Conservation (phyloP, 805 yeast species). For the Saccharomycopsis capsularis region DNA sequence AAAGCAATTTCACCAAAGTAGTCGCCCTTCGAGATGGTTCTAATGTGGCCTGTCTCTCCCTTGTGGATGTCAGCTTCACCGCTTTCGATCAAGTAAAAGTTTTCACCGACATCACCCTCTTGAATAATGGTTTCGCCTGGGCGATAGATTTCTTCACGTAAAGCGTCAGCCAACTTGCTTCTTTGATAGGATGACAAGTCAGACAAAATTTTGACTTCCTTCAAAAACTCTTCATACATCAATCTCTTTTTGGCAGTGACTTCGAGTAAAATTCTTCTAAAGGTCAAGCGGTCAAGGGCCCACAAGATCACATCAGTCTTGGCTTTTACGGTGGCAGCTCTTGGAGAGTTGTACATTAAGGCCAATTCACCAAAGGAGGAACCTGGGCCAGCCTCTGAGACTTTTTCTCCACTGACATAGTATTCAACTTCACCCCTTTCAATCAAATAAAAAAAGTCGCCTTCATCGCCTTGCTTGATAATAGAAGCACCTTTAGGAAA, state of each 20-base stretch:
- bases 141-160: conserved; percentile 66
- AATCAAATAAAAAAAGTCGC: conserved; percentile 83
- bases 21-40: conserved; percentile 66
- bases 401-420: conserved; percentile 56
- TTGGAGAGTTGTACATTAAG: conserved; percentile 92
- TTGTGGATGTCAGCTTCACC: conserved; percentile 78
- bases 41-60: conserved; percentile 51
- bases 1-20: conserved; percentile 97
- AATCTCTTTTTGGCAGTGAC: conserved; percentile 85
- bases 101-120: conserved; percentile 83
- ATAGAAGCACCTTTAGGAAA: conserved; percentile 55
- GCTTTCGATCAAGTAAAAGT: conserved; percentile 66
- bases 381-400: conserved; percentile 75
- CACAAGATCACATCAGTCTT: conserved; percentile 66
- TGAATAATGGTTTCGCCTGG: conserved; percentile 68
- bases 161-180: conserved; percentile 89
- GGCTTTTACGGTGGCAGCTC: conserved; percentile 91
- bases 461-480: conserved; percentile 89
- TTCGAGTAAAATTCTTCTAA: conserved; percentile 84
- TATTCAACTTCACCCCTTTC: conserved; percentile 83
- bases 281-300: conserved; percentile 91
- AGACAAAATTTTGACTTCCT: conserved; percentile 75
- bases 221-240: conserved; percentile 82
- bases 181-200: conserved; percentile 69
- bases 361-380: conserved; percentile 96